These are phyloP conservation scores for Herpomyces periplanetae DNA, from an alignment of 2,329 filamentous ascomycete species.

Conservation along the genomic window DNA sequence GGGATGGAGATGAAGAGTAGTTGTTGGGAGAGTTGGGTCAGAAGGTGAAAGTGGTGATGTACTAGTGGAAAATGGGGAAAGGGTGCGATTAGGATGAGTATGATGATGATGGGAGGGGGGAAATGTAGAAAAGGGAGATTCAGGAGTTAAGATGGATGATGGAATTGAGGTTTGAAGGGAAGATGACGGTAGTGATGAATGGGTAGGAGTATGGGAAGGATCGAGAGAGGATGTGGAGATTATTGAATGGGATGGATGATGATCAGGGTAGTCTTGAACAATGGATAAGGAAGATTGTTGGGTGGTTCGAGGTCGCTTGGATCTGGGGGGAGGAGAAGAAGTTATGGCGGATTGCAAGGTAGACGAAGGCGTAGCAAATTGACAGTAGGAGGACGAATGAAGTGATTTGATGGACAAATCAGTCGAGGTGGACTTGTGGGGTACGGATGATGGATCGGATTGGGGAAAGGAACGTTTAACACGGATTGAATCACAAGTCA, in stretches of 20 bases:
- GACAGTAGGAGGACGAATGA: neutral
- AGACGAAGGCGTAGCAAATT: constrained; percentile 5
- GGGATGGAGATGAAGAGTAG: constrained; percentile 29
- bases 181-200: constrained; percentile 6
- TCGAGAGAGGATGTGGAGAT: constrained; percentile 7
- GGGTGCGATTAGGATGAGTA: constrained; percentile 13
- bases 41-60: constrained; percentile 14
- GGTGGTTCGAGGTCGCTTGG: constrained; percentile 6
- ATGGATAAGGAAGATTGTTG: constrained; percentile 6
- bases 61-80: constrained; percentile 13
- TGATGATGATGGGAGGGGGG: constrained; percentile 14
- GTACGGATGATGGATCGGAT: no score
- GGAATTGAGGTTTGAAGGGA: constrained; percentile 7
- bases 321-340: constrained; percentile 4
- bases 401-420: neutral
- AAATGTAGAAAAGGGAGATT: constrained; percentile 18
- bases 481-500: constrained; percentile 9
- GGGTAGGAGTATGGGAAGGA: constrained; percentile 6
- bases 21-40: constrained; percentile 11
- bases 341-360: constrained; percentile 3
- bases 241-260: no score
- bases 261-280: no score
- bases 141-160: constrained; percentile 17
- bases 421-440: no score
- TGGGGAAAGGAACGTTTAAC: no score